These are phyloP conservation scores for Penicillium coprophilum DNA, from an alignment of 495 filamentous ascomycete genomes.

Conservation along the genomic window DNA sequence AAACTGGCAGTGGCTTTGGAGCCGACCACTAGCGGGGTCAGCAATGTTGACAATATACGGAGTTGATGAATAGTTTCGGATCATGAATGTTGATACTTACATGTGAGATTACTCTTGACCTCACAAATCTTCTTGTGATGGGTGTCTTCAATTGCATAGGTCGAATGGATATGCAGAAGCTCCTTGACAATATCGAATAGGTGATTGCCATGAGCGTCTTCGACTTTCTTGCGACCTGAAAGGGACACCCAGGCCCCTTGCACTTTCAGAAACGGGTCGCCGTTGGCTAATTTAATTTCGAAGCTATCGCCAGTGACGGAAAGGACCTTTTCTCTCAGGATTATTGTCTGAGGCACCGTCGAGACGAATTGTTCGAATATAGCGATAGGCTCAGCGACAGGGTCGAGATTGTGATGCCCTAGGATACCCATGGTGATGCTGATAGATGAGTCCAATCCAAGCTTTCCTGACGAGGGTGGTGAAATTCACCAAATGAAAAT, in stretches of 20 bases:
- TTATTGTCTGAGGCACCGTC: slow-evolving; percentile 44
- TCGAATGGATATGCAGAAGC: slow-evolving; percentile 49
- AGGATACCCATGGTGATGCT: slow-evolving; percentile 17
- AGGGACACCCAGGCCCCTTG: slow-evolving; percentile 46
- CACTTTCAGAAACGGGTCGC: slow-evolving; percentile 51
- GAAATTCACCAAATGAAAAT: neutral
- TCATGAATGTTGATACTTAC: slow-evolving; percentile 35
- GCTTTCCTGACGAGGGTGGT: neutral
- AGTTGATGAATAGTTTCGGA: neutral
- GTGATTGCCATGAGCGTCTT: slow-evolving; percentile 44
- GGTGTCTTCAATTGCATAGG: slow-evolving; percentile 43
- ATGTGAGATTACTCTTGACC: slow-evolving; percentile 49
- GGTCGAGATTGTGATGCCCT: slow-evolving; percentile 20
- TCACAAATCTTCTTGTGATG: slow-evolving; percentile 45
- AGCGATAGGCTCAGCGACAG: slow-evolving; percentile 34
- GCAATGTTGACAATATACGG: neutral
- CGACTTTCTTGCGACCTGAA: slow-evolving; percentile 48
- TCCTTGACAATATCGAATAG: slow-evolving; percentile 55
- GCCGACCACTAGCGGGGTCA: slow-evolving; percentile 26
- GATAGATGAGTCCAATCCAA: neutral
- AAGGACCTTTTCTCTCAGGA: slow-evolving; percentile 55
- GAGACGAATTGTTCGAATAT: slow-evolving; percentile 52
- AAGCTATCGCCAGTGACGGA: slow-evolving; percentile 58
- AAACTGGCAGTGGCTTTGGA: slow-evolving; percentile 35
- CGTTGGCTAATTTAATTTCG: slow-evolving; percentile 47